Percentiles rank a stretch among this genome's conserved stretches.
Evolutionary conservation across 192 early-diverging fungal genomes (phyloP).

Genomic region (Umbelopsis vinacea): DNA sequence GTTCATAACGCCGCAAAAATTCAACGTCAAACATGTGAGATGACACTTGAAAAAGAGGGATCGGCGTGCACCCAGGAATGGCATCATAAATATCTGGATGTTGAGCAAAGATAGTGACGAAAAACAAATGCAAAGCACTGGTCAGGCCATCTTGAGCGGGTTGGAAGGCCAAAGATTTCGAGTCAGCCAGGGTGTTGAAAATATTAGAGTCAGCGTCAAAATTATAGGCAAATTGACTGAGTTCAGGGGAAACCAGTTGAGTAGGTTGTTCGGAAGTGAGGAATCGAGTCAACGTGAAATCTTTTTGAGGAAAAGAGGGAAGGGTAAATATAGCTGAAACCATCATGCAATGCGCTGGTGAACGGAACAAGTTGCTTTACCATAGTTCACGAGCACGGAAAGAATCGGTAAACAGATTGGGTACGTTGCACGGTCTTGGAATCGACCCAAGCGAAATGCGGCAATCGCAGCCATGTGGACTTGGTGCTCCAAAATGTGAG

Average conservation of each 20-base stretch:
- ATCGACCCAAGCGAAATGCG: constrained; percentile 34
- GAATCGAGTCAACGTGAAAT: constrained; percentile 32
- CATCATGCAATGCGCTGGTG: neutral
- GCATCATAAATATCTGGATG: constrained; percentile 34
- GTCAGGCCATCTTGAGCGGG: constrained; percentile 36
- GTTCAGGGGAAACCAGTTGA: constrained; percentile 28
- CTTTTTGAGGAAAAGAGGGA: constrained; percentile 8
- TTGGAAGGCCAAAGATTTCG: constrained; percentile 23
- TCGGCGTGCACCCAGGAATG: constrained; percentile 34
- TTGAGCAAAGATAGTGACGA: constrained; percentile 41
- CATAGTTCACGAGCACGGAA: constrained; percentile 41
- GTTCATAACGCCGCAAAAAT: constrained; percentile 39
- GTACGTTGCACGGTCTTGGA: constrained; percentile 28
- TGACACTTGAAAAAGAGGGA: constrained; percentile 31
- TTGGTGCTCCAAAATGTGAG: constrained; percentile 34
- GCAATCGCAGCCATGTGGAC: constrained; percentile 34
- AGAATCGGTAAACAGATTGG: constrained; percentile 40
- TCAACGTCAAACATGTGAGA: constrained; percentile 40
- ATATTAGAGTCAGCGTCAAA: constrained; percentile 32
- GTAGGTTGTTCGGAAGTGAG: constrained; percentile 12
- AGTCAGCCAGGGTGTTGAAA: constrained; percentile 24
- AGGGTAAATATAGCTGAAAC: constrained; percentile 16
- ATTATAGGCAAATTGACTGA: constrained; percentile 40
- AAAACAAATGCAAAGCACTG: constrained; percentile 42
- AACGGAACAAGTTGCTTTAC: constrained; percentile 18